Evolutionary conservation across 2,329 filamentous ascomycete genomes (phyloP), one percentile per base, ranked within the genome.

Genomic region (Ceratocystiopsis brevicomis): DNA sequence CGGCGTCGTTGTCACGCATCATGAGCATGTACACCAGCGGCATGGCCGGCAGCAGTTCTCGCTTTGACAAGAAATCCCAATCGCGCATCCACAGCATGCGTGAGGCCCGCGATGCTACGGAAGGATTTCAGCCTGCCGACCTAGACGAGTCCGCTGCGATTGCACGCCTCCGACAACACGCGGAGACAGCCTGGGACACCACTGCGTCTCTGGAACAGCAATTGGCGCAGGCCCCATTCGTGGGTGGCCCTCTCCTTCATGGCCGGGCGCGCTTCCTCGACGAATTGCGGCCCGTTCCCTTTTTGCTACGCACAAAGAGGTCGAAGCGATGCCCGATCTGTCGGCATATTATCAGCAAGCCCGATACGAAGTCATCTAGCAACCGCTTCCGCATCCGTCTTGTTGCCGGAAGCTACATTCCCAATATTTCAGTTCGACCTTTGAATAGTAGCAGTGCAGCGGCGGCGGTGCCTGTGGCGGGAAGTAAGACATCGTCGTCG

Each of bases 341-440:
- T 61, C 80, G 90, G 13, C 88, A 96, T 62, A 95, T 96, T 56
- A 80, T 98, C 52, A 82, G 85, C 48, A 92, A 93, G 58, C 90
- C 88, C 14, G 90, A 98, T 60, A 74, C 78, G 46, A 98, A 96
- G 60, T 78, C 93, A 32, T 76, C 77, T 39, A 88, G 81, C 42
- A 90, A 82, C 8, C 80, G 87, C 30, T 96, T 90, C 70, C 82
- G 88, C 54, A 95, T 98, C 59, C 81, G 84, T 44, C 71, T 96
- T 1, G 78, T 96, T 6, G 92, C 90, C 18, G 73, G 79, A 44
- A 85, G 79, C 56, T 88, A 92, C 61, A 84, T 98, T 49, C 90
- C 90, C 1, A 77, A 76, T 46, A 76, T 95, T 48, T 73, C 76
- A 30, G 73, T 95, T 52, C 73, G 74, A 41, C 76, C 79, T 21